phyloP scores from a whole-genome alignment of 805 yeast species.

The Metschnikowia continentalis region DNA sequence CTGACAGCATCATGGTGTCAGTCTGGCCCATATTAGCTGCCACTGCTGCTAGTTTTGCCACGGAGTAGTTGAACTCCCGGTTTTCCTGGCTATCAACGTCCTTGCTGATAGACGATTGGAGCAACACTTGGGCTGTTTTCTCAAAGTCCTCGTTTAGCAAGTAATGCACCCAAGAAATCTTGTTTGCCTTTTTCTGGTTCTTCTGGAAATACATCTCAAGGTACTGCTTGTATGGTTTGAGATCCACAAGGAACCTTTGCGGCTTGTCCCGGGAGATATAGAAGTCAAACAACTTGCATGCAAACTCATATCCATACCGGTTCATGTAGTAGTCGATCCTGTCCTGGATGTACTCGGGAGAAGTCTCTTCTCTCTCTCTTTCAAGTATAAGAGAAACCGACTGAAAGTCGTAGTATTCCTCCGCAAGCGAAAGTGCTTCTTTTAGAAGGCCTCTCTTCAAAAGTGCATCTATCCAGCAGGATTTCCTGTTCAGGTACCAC shows the following conservation, averaged over 20 bases:
- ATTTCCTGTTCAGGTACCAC: conserved; percentile 32
- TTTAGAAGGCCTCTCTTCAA: conserved; percentile 46
- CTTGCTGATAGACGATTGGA: conserved; percentile 32
- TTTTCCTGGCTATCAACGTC: conserved; percentile 41
- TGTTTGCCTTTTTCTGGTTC: conserved; percentile 38
- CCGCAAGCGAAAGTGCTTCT: conserved; percentile 61
- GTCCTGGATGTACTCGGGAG: conserved; percentile 18
- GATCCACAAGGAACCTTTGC: conserved; percentile 51
- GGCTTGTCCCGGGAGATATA: conserved; percentile 52
- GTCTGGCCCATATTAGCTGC: conserved; percentile 28
- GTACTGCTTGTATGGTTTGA: conserved; percentile 47
- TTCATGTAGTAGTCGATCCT: conserved; percentile 51
- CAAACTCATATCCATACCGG: conserved; percentile 66
- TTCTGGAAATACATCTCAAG: conserved; percentile 51
- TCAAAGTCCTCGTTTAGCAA: conserved; percentile 48
- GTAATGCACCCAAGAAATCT: conserved; percentile 71
- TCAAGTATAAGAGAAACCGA: conserved; percentile 54
- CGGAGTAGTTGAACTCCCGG: conserved; percentile 55
- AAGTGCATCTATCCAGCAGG: conserved; percentile 57
- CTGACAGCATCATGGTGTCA: background rate
- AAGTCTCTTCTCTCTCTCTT: conserved; percentile 22
- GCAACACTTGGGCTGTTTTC: conserved; percentile 48
- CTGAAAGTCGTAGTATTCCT: conserved; percentile 58
- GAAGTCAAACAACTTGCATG: conserved; percentile 55
- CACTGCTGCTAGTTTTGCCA: conserved; percentile 66